Conservation (phyloP, 495 filamentous ascomycete genomes). For the Aspergillus wentii region DNA sequence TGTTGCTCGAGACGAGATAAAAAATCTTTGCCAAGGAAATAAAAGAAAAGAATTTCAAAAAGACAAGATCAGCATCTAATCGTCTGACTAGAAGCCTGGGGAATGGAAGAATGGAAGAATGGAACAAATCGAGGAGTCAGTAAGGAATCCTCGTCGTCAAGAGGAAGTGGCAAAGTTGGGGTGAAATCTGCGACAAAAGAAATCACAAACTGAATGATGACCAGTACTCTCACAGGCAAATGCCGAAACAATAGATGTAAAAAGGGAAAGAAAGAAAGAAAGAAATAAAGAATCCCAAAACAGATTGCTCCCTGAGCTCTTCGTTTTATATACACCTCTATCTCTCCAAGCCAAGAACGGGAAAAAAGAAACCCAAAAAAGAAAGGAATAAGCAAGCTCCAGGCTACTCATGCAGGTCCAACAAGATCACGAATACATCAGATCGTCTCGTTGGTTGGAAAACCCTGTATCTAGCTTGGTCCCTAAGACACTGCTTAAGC, state of each 20-base stretch:
- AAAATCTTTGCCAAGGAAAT: too few relatives aligned
- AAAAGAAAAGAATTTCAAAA: too few relatives aligned
- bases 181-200: too few relatives aligned
- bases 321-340: conserved; percentile 8
- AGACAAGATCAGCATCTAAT: too few relatives aligned
- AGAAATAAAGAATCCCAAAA: conserved; percentile 3
- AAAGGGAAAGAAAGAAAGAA: background rate
- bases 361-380: conserved; percentile 4
- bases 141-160: too few relatives aligned
- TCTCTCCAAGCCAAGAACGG: background rate
- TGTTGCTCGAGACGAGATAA: too few relatives aligned
- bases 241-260: background rate
- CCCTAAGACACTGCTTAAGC: conserved; percentile 67
- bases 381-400: background rate
- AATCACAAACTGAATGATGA: too few relatives aligned
- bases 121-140: too few relatives aligned
- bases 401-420: background rate
- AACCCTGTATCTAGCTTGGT: conserved; percentile 50
- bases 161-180: too few relatives aligned
- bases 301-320: conserved; percentile 11
- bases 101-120: too few relatives aligned
- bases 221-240: too few relatives aligned
- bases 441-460: conserved; percentile 24
- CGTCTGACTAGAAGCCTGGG: too few relatives aligned
- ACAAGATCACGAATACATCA: conserved; percentile 30